Conservation (phyloP, 805 yeast species). For the Cyberlindnera subsufficiens region DNA sequence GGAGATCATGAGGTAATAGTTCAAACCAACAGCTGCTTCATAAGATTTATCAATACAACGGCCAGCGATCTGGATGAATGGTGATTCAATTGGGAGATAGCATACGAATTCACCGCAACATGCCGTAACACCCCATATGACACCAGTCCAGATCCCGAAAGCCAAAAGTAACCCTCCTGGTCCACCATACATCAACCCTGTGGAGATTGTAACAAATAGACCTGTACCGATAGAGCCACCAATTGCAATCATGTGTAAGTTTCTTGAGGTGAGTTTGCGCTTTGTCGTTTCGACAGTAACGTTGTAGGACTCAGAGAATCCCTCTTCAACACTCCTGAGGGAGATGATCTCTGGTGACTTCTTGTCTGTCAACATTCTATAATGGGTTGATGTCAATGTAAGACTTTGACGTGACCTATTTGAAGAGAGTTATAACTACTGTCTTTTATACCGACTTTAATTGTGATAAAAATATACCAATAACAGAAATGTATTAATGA, state of each 20-base stretch:
- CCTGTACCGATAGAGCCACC: conserved; percentile 87
- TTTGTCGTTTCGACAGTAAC: conserved; percentile 3
- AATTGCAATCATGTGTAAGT: conserved; percentile 73
- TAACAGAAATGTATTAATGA: no score
- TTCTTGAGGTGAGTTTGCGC: conserved; percentile 43
- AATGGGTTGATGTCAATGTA: no score
- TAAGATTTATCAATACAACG: conserved; percentile 52
- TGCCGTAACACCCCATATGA: conserved; percentile 45
- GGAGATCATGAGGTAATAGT: conserved; percentile 47
- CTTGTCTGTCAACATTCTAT: neutral
- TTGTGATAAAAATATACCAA: no score
- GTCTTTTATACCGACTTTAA: no score
- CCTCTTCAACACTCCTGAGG: conserved; percentile 2
- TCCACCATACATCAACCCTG: conserved; percentile 55
- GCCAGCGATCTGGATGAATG: conserved; percentile 51
- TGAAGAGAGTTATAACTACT: no score
- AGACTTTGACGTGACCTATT: no score
- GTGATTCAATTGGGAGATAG: conserved; percentile 58
- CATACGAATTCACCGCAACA: conserved; percentile 57
- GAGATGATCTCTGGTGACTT: neutral
- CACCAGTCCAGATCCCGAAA: conserved; percentile 41
- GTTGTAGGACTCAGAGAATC: neutral
- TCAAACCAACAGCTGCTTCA: conserved; percentile 59
- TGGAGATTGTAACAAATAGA: conserved; percentile 41
- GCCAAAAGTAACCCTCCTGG: conserved; percentile 41